Conservation (phyloP, 371 early-diverging fungal genomes). For the Haplosporangium sp. region DNA sequence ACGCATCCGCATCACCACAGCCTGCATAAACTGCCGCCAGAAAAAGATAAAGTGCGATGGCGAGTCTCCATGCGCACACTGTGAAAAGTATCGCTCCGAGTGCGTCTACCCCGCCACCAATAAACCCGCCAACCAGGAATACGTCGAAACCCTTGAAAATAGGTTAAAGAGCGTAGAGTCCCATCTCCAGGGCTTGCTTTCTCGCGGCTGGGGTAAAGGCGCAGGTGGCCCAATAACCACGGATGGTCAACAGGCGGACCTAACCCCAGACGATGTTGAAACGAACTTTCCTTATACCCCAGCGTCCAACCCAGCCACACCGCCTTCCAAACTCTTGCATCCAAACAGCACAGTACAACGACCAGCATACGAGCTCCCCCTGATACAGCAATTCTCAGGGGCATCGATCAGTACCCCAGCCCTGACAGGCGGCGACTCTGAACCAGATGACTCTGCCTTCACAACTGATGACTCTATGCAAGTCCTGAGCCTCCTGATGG, state of each 20-base stretch:
- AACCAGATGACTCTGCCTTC: constrained; percentile 19
- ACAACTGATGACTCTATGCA: constrained; percentile 40
- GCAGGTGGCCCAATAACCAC: constrained; percentile 2
- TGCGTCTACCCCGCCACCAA: constrained; percentile 60
- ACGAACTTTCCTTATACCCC: constrained; percentile 48
- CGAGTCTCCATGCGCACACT: constrained; percentile 70
- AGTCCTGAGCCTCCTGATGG: constrained; percentile 38
- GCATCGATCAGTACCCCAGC: constrained; percentile 34
- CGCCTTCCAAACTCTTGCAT: constrained; percentile 34
- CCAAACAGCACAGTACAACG: neutral
- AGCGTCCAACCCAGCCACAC: constrained; percentile 44
- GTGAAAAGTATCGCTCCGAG: constrained; percentile 60
- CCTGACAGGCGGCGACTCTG: constrained; percentile 19
- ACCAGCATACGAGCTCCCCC: constrained; percentile 8
- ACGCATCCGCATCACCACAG: constrained; percentile 72
- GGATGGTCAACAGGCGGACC: constrained; percentile 24
- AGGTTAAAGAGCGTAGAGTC: constrained; percentile 50
- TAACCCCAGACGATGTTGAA: constrained; percentile 35
- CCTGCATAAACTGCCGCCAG: constrained; percentile 68
- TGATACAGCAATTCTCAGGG: constrained; percentile 28
- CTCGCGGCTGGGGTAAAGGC: constrained; percentile 49
- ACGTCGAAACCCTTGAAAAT: constrained; percentile 53
- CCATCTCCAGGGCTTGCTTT: constrained; percentile 46
- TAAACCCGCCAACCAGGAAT: constrained; percentile 55
- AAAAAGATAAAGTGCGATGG: constrained; percentile 75